phyloP scores from a whole-genome alignment of 73 alveolate species.

The Paraurostyla sp. region DNA sequence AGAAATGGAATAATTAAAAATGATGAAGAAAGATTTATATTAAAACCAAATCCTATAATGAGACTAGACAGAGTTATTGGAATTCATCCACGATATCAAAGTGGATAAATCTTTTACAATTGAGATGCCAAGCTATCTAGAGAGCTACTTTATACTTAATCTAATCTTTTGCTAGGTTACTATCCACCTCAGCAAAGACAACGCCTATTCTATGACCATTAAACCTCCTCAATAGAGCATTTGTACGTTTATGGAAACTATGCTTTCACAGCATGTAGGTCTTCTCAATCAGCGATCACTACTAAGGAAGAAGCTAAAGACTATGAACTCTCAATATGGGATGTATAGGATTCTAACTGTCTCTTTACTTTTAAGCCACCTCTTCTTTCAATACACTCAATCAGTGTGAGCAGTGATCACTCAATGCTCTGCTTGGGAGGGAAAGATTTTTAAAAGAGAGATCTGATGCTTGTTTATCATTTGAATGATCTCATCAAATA shows the following conservation, averaged over 20 bases:
- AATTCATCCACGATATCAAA: constrained; percentile 57
- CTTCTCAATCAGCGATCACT: neutral
- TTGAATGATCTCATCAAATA: constrained; percentile 57
- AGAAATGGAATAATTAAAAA: neutral
- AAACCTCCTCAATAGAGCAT: constrained; percentile 29
- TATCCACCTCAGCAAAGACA: constrained; percentile 18
- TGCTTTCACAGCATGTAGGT: constrained; percentile 42
- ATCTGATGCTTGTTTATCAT: constrained; percentile 50
- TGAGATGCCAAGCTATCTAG: constrained; percentile 30
- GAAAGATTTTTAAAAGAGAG: constrained; percentile 72
- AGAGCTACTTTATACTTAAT: constrained; percentile 55
- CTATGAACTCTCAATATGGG: constrained; percentile 70
- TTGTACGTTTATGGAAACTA: constrained; percentile 34
- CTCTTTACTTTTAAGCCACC: constrained; percentile 72
- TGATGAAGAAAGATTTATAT: constrained; percentile 40
- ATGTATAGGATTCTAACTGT: constrained; percentile 22
- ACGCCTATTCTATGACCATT: constrained; percentile 59
- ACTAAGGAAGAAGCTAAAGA: constrained; percentile 26
- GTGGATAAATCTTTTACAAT: constrained; percentile 46
- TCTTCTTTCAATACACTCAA: neutral
- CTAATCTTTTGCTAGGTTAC: constrained; percentile 70
- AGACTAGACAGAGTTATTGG: constrained; percentile 69
- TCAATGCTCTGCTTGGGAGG: constrained; percentile 59
- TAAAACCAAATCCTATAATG: constrained; percentile 79
- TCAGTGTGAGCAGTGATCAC: constrained; percentile 50